phyloP scores from a whole-genome alignment of 1,139 yeast species.

The Candida pseudocylindracea region DNA sequence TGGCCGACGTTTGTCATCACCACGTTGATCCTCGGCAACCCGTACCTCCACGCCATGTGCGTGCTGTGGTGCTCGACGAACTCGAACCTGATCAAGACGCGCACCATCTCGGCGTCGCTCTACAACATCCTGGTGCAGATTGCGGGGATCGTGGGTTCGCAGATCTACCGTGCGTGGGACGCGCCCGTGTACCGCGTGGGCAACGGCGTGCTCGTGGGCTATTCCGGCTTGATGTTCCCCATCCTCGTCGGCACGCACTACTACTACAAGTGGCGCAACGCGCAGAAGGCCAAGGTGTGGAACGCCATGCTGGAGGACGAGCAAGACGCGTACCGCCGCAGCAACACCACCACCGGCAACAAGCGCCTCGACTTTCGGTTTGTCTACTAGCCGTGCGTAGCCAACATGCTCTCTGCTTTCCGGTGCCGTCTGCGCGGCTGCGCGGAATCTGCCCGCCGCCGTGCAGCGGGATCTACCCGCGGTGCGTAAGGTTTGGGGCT shows the following conservation, averaged over 20 bases:
- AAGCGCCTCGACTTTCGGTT: constrained; percentile 29
- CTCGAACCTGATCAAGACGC: constrained; percentile 31
- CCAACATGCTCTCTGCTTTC: too few species aligned
- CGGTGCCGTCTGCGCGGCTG: too few species aligned
- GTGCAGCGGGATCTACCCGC: too few species aligned
- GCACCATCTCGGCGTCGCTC: constrained; percentile 39
- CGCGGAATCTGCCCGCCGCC: too few species aligned
- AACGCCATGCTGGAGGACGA: constrained; percentile 21
- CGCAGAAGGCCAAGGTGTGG: constrained; percentile 23
- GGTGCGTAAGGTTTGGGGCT: too few species aligned
- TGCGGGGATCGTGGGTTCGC: constrained; percentile 26
- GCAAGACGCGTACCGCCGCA: constrained; percentile 16
- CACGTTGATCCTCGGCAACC: constrained; percentile 23
- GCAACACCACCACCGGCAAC: constrained; percentile 27
- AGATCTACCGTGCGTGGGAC: constrained; percentile 33
- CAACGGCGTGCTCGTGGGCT: constrained; percentile 7
- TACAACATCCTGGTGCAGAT: constrained; percentile 42
- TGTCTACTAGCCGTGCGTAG: constrained; percentile 4
- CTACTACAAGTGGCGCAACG: constrained; percentile 26
- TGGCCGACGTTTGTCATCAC: constrained; percentile 33
- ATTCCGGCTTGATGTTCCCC: constrained; percentile 6
- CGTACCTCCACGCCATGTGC: constrained; percentile 30
- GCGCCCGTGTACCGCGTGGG: constrained; percentile 37
- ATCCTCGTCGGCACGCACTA: constrained; percentile 10
- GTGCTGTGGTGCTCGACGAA: constrained; percentile 42